Percentiles rank a stretch among this genome's conserved stretches.
These are phyloP conservation scores for Uromyces viciae-fabae DNA, from an alignment of 1,284 basidiomycete species.

Conservation along the genomic window DNA sequence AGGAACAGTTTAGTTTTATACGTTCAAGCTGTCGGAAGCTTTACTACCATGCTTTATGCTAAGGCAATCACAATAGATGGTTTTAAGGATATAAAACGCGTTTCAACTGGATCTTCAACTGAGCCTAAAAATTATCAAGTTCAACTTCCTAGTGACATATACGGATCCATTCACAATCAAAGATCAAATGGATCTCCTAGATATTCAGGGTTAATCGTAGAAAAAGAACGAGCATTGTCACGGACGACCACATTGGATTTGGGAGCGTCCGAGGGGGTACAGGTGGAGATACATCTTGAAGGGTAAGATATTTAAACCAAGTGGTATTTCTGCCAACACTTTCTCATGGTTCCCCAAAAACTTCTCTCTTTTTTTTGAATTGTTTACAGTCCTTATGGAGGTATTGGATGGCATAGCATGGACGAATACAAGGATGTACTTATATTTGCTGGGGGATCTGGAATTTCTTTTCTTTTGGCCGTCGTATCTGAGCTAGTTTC, in stretches of 20 bases:
- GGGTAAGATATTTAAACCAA: conserved; percentile 1
- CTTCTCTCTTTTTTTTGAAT: neutral
- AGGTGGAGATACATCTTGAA: conserved; percentile 19
- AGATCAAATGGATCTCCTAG: neutral
- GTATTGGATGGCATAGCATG: conserved; percentile 31
- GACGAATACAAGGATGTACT: conserved; percentile 29
- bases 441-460: conserved; percentile 30
- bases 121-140: neutral
- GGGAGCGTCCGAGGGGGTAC: conserved; percentile 2
- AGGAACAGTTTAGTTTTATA: conserved; percentile 33
- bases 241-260: neutral
- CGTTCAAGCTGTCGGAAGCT: conserved; percentile 33
- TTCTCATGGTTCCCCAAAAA: neutral
- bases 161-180: neutral
- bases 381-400: conserved; percentile 35
- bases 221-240: neutral
- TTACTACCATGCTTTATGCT: conserved; percentile 36
- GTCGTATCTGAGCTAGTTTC: conserved; percentile 19
- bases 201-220: neutral
- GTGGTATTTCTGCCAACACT: neutral
- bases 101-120: neutral
- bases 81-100: neutral
- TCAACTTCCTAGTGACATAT: conserved; percentile 25
- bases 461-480: conserved; percentile 25
- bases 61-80: conserved; percentile 19